Evolutionary conservation across 2,329 filamentous ascomycete species (phyloP).

Genomic region (Neurospora crassa): DNA sequence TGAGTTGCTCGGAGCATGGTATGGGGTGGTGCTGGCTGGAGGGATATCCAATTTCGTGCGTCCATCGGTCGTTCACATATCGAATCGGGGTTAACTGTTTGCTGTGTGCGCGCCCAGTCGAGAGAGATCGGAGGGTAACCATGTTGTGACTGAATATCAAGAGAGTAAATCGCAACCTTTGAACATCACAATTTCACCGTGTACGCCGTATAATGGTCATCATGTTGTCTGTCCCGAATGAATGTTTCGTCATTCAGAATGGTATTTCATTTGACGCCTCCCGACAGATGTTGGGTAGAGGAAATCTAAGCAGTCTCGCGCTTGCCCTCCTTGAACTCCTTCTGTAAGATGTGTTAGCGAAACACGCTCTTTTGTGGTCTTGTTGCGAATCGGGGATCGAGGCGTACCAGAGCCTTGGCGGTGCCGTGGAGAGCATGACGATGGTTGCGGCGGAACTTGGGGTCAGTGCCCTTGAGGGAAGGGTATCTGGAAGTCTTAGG

Average conservation of each 20-base stretch:
- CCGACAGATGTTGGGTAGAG: conserved; percentile 5
- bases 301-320: conserved; percentile 25
- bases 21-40: not conserved
- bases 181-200: not conserved
- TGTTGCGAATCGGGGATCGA: conserved; percentile 2
- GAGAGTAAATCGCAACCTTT: not conserved
- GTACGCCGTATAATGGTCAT: not conserved
- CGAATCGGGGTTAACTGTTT: not conserved
- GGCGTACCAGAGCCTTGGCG: conserved; percentile 88
- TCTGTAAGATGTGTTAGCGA: conserved; percentile 48
- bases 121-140: not conserved
- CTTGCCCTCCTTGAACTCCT: conserved; percentile 92
- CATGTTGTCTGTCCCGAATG: not conserved
- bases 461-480: conserved; percentile 96
- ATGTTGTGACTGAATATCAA: not conserved
- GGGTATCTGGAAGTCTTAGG: conserved; percentile 98
- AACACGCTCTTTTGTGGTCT: conserved; percentile 3
- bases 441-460: conserved; percentile 99
- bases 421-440: conserved; percentile 99
- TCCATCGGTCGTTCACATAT: not conserved
- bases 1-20: not conserved
- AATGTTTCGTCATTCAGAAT: not conserved
- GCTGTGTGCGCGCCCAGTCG: not conserved
- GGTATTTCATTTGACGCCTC: not conserved
- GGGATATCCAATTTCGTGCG: not conserved